Base-by-base conservation (phyloP, 2,329 filamentous ascomycete species). In the Colletotrichum simmondsii region DNA sequence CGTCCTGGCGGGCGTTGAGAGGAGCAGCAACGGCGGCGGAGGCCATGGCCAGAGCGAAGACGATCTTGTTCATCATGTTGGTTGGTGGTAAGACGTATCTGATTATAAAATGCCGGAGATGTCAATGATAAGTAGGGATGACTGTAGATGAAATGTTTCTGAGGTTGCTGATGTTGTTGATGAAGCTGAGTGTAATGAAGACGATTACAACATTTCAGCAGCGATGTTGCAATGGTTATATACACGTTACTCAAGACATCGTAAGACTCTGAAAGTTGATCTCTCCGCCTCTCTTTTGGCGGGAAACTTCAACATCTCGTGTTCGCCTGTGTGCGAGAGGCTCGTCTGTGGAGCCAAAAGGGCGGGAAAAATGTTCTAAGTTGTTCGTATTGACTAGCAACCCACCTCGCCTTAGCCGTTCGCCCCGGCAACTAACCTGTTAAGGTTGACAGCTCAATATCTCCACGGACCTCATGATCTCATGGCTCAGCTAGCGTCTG, bases 41-140 rank as follows among this genome's bases (percentile, higher is more conserved):
- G 49, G 62, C 65, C 57, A 74, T 52, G 16, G 72, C 70, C 69
- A 74, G 19, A 30, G 65, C 72, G 2, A 74, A 14, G 57, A 61
- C 52, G 14, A 74, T 54, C 32, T 74, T 74, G 35, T 58, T 72
- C 54, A 70, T 60, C 66, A 52, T 72, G 11, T 59, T 37, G 54
- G 1, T 26, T 65, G 4, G 5, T 5, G 61, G 1, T 26, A 28
- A 5, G 12, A 19, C 10, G 10, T 22, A 22, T 12, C 8, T 16
- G 10, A 24, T 35, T 54, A 12, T 11, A 10, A 11, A 24, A 14
- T 46, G 5, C 7, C n/a, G 49, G 19, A 12, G n/a, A 30, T 46
- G 46, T 12, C 12, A 4, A 52, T 8, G 22, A 4, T 28, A 42
- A 3, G 19, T 3, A 42, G 2, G 37, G 16, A 42, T 42, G 37